Evolutionary conservation across 78 protist genomes (phyloP), one percentile per base, ranked within the genome.

Genomic region (Dictyostelium firmibasis): DNA sequence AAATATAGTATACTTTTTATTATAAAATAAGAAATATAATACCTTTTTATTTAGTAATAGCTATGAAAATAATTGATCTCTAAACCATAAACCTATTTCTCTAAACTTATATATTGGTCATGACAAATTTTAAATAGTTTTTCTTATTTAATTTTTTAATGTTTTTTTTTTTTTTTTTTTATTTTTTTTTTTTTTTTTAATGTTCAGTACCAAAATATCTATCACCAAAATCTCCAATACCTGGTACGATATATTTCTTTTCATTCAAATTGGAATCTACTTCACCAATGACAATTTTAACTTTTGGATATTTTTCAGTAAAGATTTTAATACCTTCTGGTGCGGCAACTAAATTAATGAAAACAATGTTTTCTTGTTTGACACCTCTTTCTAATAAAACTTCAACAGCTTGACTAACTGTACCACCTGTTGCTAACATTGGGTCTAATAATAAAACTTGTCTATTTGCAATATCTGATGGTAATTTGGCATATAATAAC

Each of bases 371-470:
- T 47, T 93, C 96, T 35, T 85, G 92, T 76, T 72, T 44, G 5
- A 96, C 96, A 16, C 96, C 98, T 29, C 43, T 50, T 23, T 87
- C 95, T n/a, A 93, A 23, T 20, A 96, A 82, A 20, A 96, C 98
- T 5, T 84, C 92, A 23, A 91, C 79, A 4, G 98, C 98, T 75
- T 82, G 86, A 43, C 53, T 13, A 14, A 93, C 96, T 25, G 93
- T 76, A 29, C 96, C 96, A 78, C 98, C 98, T 2, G 98, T 96
- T 31, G 98, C 98, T 3, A 96, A 85, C 98, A 96, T 93, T 69
- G 98, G 98, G 57, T 96, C 98, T 29, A 96, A 50, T 43, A 96
- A 85, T 36, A 96, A 75, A 2, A 93, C 95, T 27, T 89, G 83
- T 72, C 98, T 83, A 44, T 84, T 85, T 10, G n/a, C 84, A 44